A percentile compares a stretch with the other conserved stretches of the same genome.
Conservation (phyloP, 2,329 filamentous ascomycete genomes). For the Ceratocystis smalleyi region DNA sequence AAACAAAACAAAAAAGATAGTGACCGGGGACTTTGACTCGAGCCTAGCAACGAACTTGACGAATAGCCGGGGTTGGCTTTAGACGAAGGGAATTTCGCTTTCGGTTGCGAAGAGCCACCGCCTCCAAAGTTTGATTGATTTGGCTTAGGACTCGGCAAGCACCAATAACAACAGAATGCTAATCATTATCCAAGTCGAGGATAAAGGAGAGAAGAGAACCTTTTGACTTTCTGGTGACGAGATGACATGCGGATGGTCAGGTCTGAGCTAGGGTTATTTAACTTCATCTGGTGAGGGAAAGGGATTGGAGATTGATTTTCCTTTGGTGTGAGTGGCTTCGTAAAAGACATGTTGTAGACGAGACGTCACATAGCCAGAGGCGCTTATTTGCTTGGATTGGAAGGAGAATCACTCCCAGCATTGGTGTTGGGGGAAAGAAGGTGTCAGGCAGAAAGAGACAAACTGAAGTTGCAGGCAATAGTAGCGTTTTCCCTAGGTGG, state of each 20-base stretch:
- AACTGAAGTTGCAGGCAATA: not conserved
- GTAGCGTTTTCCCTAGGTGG: not conserved
- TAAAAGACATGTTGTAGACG: not conserved
- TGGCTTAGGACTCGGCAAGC: not conserved
- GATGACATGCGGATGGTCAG: not conserved
- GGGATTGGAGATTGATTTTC: not conserved
- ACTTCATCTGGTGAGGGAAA: not conserved
- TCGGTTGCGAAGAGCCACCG: slow-evolving; percentile 2
- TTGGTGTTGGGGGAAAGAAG: not conserved
- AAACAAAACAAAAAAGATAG: not conserved
- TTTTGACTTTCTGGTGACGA: not conserved
- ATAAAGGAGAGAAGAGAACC: not conserved
- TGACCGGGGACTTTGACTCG: not conserved
- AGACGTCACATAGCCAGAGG: not conserved
- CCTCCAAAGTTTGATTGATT: slow-evolving; percentile 1
- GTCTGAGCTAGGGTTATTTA: not conserved
- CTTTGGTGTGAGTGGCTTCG: not conserved
- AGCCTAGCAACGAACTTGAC: not conserved
- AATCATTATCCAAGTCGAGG: not conserved
- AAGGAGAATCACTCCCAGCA: not conserved
- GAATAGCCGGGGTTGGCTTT: slow-evolving; percentile 1
- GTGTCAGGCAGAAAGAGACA: not conserved
- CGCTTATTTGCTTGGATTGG: not conserved
- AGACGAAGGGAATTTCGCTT: slow-evolving; percentile 1
- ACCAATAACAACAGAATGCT: not conserved